Base-by-base conservation (phyloP, 2,329 filamentous ascomycete species). In the Mycosphaerella arachidis region DNA sequence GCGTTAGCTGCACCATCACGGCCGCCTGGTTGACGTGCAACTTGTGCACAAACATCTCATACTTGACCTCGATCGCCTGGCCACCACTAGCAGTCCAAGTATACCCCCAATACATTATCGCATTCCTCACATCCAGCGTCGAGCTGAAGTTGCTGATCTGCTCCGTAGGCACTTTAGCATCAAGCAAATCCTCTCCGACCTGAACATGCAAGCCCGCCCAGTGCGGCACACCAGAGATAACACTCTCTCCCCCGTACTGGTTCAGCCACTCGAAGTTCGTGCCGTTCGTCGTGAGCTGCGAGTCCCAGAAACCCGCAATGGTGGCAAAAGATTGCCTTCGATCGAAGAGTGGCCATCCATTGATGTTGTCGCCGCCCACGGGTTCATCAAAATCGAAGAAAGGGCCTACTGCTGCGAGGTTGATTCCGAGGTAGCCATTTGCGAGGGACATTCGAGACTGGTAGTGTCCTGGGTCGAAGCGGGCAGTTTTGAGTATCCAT, bases 191-290 rank as follows among this genome's bases (percentile, higher is more conserved):
- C 27, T 78, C 78, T 57, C 81, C 77, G 2, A 81, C 81, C 55
- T 85, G 79, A 18, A 89, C 76, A 37, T 86, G 72, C 40, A 89
- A 74, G 1, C 83, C 84, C 29, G 80, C 80, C 80, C 86, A 88
- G 69, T 90, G 87, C 6, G 88, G 88, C 16, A 91, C 81, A 27
- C 88, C 88, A 55, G 82, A 84, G 63, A 90, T 88, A 54, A 88
- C 86, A 66, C 84, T 88, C 67, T 91, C 88, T 59, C 83, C 83
- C 6, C 87, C 87, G 73, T 88, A 87, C 65, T 90, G 84, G 58
- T 83, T 79, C 48, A 91, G 72, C 86, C 88, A 90, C 0, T 80
- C 79, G 65, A 87, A 89, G 66, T 90, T 90, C 6, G 82, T 82
- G 0, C 81, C 80, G 48, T 83, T 85, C 0, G 81, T 84, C 31